A percentile compares a stretch with the other conserved stretches of the same genome.
phyloP scores from a whole-genome alignment of 177 flowering plant species.

The Vitis hybrid region DNA sequence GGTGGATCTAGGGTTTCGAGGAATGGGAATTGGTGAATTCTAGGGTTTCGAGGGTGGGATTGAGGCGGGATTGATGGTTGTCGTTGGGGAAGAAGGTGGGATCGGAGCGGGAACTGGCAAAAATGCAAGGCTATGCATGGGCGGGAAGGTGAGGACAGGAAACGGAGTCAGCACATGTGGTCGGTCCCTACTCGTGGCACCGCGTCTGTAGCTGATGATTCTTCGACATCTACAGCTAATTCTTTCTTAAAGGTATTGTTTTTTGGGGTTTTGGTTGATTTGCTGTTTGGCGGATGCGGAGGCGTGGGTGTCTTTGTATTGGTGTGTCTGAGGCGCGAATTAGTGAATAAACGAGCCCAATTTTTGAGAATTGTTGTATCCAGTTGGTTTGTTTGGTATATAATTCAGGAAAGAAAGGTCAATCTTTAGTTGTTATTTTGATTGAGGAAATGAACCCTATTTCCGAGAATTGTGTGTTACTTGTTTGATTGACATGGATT shows the following conservation, averaged over 20 bases:
- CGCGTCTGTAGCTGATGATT: slow-evolving; percentile 23
- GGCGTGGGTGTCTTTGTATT: not conserved
- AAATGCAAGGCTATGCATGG: slow-evolving; percentile 57
- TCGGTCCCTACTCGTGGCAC: slow-evolving; percentile 31
- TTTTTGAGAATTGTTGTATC: not conserved
- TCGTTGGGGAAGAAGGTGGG: slow-evolving; percentile 14
- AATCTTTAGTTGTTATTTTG: not conserved
- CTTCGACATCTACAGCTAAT: slow-evolving; percentile 11
- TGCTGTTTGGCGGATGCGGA: not conserved
- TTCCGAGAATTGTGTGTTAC: not conserved
- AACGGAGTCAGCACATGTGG: slow-evolving; percentile 50
- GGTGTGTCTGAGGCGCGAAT: not conserved
- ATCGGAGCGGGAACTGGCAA: slow-evolving; percentile 17
- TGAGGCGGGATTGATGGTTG: slow-evolving; percentile 12
- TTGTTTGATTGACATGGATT: not conserved
- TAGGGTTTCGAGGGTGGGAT: slow-evolving; percentile 6
- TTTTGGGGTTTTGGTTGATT: not conserved
- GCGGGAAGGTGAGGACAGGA: slow-evolving; percentile 44
- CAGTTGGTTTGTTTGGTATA: no score
- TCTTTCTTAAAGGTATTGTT: slow-evolving; percentile 29
- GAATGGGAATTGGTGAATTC: not conserved
- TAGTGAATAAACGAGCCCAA: not conserved
- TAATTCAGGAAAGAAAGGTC: no score
- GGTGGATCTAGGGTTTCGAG: slow-evolving; percentile 22
- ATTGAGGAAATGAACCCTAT: not conserved